Evolutionary conservation across 2,329 filamentous ascomycete species (phyloP).

Genomic region (Fusarium sp.): DNA sequence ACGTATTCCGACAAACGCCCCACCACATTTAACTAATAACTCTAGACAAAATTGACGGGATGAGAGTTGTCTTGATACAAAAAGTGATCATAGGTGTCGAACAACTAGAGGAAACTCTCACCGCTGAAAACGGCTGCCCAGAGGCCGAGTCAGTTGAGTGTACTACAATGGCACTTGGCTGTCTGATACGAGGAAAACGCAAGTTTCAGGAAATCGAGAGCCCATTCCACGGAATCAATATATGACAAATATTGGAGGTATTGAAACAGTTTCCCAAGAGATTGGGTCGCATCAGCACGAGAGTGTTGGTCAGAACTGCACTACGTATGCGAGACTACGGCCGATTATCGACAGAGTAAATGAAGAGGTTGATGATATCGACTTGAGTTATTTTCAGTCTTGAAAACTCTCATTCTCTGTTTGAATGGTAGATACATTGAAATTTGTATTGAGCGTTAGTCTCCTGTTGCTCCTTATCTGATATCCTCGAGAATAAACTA

Average conservation of each 20-base stretch:
- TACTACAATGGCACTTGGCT: neutral
- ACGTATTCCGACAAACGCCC: neutral
- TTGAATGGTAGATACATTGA: no score
- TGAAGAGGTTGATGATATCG: neutral
- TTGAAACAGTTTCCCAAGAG: neutral
- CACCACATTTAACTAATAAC: neutral
- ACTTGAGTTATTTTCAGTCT: neutral
- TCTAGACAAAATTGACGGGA: accelerated
- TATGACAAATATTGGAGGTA: neutral
- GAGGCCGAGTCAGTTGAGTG: neutral
- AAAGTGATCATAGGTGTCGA: neutral
- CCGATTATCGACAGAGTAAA: neutral
- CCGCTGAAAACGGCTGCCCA: neutral
- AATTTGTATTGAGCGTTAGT: neutral
- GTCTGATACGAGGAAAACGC: neutral
- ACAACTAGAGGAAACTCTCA: neutral
- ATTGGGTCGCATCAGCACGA: neutral
- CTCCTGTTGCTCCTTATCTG: neutral
- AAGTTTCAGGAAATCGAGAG: neutral
- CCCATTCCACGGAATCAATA: neutral
- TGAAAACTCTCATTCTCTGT: no score
- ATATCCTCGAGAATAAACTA: neutral
- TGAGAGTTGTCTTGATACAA: accelerated
- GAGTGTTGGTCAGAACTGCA: neutral
- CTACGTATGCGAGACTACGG: neutral